Conservation (phyloP, 768 basidiomycete species). For the Lyophyllum decastes region DNA sequence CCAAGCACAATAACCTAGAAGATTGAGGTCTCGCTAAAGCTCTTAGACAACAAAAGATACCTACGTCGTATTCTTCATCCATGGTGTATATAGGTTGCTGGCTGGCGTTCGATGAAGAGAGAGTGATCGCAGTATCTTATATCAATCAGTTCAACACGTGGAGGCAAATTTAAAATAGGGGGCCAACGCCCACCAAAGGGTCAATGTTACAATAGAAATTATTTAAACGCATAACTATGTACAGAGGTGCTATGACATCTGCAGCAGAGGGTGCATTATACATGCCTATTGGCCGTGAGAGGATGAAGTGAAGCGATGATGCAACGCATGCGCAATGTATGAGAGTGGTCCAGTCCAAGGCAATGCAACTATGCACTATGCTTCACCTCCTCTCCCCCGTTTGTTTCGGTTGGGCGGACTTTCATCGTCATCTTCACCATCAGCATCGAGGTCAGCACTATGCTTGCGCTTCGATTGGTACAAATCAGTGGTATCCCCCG, state of each 20-base stretch:
- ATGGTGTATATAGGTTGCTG: conserved; percentile 46
- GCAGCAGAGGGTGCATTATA: conserved; percentile 6
- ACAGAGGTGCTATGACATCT: conserved; percentile 14
- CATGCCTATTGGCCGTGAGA: conserved; percentile 5
- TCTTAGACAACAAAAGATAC: conserved; percentile 4
- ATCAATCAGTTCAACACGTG: conserved; percentile 23
- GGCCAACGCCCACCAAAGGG: neutral
- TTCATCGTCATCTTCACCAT: conserved; percentile 17
- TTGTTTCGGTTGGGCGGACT: conserved; percentile 19
- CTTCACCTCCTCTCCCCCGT: conserved; percentile 21
- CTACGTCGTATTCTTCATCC: conserved; percentile 99
- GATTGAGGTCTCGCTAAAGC: conserved; percentile 13
- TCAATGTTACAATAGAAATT: conserved; percentile 1
- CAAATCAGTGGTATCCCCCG: conserved; percentile 20
- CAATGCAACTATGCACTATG: no score
- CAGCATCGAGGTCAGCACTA: conserved; percentile 29
- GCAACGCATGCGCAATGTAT: neutral
- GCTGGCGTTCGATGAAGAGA: conserved; percentile 19
- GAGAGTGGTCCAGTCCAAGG: no score
- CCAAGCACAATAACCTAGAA: conserved; percentile 86
- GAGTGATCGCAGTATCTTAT: conserved; percentile 13
- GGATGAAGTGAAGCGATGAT: neutral
- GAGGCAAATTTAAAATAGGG: conserved; percentile 4
- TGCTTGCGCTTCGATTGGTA: conserved; percentile 36
- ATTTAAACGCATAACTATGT: conserved; percentile 3